Base-by-base conservation (phyloP, 345 rosid species). In the Passiflora organensis region DNA sequence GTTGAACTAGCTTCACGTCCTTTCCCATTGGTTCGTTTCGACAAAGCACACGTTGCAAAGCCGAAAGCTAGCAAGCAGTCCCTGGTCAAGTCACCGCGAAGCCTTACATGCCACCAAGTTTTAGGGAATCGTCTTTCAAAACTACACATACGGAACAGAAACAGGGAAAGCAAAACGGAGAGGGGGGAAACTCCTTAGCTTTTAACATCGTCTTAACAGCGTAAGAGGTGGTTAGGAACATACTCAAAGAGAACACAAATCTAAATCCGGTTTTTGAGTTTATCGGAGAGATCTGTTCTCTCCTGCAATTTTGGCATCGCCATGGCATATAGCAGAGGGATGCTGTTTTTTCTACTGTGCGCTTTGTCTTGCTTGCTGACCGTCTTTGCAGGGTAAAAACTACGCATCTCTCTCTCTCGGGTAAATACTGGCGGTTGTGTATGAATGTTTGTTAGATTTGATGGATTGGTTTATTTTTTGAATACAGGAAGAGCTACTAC, bases 401-500 rank as follows among this genome's bases (percentile, higher is more conserved):
- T n/a, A n/a, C n/a, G 71, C 23, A 8, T 21, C 37, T 60, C 19
- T n/a, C 12, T 1, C 54, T 5, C 15, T 5, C n/a, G n/a, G n/a
- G n/a, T n/a, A n/a, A n/a, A n/a, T n/a, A n/a, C n/a, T n/a, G n/a
- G n/a, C n/a, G n/a, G n/a, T n/a, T 23, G 0, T 34, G 1, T 15
- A 6, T 44, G 56, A 6, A 15, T 6, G 24, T 56, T n/a, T 15
- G 25, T 21, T 9, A 48, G 1, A 20, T 51, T 58, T 32, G 42
- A 16, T 32, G 34, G 39, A n/a, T 14, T 21, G 25, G 8, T 43
- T 22, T 11, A 42, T 32, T 15, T 41, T 60, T 69, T 21, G 89
- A 55, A 39, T 69, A 48, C 78, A 89, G 99, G 80, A 87, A 89
- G 81, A 89, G 87, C 62, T 94, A 89, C 59, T 94, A 94, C 59